phyloP scores from a whole-genome alignment of 139 green algal genomes.

The Trebouxia sp. region DNA sequence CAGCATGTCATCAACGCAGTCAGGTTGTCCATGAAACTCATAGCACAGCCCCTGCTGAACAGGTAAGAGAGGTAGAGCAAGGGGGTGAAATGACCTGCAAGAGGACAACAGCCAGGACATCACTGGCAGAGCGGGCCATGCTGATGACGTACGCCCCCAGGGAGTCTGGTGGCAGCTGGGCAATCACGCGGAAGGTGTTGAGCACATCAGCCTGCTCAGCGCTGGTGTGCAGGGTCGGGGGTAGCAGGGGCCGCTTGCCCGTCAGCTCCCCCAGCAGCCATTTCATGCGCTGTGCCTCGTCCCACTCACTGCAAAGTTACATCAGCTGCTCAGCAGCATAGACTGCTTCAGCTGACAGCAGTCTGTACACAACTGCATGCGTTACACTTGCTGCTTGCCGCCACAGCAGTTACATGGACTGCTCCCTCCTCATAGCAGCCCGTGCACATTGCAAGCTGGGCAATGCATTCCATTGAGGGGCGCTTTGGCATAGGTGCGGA shows the following conservation, averaged over 20 bases:
- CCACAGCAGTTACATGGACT: too few species aligned
- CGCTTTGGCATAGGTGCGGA: too few species aligned
- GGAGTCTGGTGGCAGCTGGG: slow-evolving; percentile 48
- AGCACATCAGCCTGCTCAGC: slow-evolving; percentile 70
- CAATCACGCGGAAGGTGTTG: slow-evolving; percentile 66
- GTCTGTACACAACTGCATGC: too few species aligned
- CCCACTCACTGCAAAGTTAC: slow-evolving; percentile 51
- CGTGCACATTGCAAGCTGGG: too few species aligned
- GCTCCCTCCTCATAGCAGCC: too few species aligned
- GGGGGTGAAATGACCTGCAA: slow-evolving; percentile 65
- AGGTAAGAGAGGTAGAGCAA: too few species aligned
- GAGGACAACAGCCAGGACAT: slow-evolving; percentile 95
- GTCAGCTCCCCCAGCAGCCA: slow-evolving; percentile 74
- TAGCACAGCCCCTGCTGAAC: neutral
- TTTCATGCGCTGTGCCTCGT: slow-evolving; percentile 63
- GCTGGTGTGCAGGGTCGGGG: slow-evolving; percentile 27
- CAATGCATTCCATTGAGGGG: too few species aligned
- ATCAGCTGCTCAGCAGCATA: too few species aligned
- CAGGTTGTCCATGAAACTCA: neutral
- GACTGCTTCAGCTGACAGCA: too few species aligned
- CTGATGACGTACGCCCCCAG: slow-evolving; percentile 95
- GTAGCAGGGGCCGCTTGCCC: slow-evolving; percentile 72
- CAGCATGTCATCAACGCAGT: neutral
- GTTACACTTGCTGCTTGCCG: too few species aligned
- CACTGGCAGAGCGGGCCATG: slow-evolving; percentile 85